Evolutionary conservation across 2,329 filamentous ascomycete species (phyloP), one percentile per base, ranked within the genome.

Genomic region (Aspergillus piperis): DNA sequence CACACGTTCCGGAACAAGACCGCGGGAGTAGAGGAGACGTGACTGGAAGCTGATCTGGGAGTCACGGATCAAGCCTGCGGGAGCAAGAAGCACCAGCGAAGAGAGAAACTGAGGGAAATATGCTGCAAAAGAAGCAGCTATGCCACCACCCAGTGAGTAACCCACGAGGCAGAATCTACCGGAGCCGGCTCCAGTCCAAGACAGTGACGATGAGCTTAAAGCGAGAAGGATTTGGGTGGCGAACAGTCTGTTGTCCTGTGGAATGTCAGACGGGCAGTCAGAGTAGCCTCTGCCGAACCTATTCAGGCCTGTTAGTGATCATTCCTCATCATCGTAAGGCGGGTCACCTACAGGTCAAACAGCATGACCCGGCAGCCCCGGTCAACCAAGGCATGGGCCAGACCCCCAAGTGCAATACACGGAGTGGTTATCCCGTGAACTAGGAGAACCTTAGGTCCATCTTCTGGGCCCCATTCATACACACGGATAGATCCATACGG

Each of bases 371-470:
- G 82, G 73, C 85, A 92, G 1, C 90, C 90, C 58, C 80, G 82
- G 6, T 79, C 77, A 0, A 84, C 90, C 54, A 96, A 81, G 55
- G 82, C 84, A 70, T 86, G 81, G 13, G 89, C 89, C 38, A 95
- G 73, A 44, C 84, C 82, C 2, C 86, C 87, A 17, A 94, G 77
- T 0, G 90, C 83, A 51, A 93, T 79, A 62, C 87, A 88, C 0
- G 92, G 91, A 5, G 91, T 95, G 53, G 87, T 90, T 68, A 95
- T 93, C 5, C 92, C 92, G 73, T 94, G 92, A 15, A 96, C 77
- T 25, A 96, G 78, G 13, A 96, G 77, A 1, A 94, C 86, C 69
- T 88, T 92, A 27, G 86, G 83, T 1, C 90, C 91, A 38, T 83
- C 78, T 60, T 86, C 82, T 0, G 90, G 89, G 0, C 92, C 92